Evolutionary conservation across 345 rosid genomes (phyloP), one percentile per base, ranked within the genome.

Genomic region (Physaria fendleri): DNA sequence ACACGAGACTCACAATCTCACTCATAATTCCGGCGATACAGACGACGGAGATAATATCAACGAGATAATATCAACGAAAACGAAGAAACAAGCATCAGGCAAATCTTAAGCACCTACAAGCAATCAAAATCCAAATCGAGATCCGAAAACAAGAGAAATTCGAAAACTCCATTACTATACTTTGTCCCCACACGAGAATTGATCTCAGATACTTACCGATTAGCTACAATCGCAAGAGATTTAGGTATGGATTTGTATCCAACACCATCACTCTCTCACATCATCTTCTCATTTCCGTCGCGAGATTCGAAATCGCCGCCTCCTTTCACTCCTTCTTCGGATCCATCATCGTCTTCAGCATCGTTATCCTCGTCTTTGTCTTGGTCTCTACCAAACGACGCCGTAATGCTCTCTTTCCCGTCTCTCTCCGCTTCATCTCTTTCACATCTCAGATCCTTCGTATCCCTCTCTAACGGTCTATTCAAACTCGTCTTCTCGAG

Each of bases 241-340:
- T 79, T 80, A 74, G 92, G 92, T 32, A 82, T 85, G 85, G 88
- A 80, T 53, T 66, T 82, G 28, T 71, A 78, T 64, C 92, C 92
- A 4, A 77, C 82, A 12, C 85, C 88, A 6, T 82, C 92, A 0
- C 92, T 85, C 65, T 85, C 92, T 23, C 92, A 82, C 79, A 77
- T 85, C 74, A 65, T 85, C 70, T 82, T 85, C 84, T 78, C 92
- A n/a, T 80, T 57, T 71, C 78, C 81, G 5, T 50, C 72, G 2
- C 58, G 74, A 0, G 56, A 58, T 2, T 64, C 81, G 0, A 38
- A 66, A 11, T 58, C 77, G 27, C 66, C 81, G 16, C 48, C 78
- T n/a, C 67, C 68, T 2, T 40, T 56, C 43, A 45, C 68, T 6
- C 32, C 71, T 0, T 53, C 65, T 0, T 64, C 71, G 23, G 66